phyloP scores from a whole-genome alignment of 306 rosid genomes.

The Hippophae gyantsensis region DNA sequence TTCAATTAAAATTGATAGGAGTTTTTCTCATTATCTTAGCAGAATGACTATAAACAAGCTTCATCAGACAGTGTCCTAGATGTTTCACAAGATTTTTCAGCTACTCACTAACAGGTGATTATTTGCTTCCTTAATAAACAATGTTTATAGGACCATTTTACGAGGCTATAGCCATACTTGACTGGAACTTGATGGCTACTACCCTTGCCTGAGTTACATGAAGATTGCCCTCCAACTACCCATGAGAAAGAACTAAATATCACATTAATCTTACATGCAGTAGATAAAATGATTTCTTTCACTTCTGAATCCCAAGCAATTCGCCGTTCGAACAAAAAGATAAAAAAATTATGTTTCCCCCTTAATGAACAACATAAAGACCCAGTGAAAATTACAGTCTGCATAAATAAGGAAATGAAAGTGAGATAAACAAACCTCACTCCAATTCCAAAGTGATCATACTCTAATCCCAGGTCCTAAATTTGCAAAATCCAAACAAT shows the following conservation, averaged over 20 bases:
- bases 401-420: background rate
- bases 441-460: background rate
- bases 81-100: slow-evolving; percentile 71
- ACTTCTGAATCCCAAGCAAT: background rate
- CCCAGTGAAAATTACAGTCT: background rate
- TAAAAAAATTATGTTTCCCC: background rate
- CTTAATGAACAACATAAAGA: background rate
- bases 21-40: slow-evolving; percentile 16
- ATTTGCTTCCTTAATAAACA: background rate
- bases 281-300: background rate
- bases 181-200: slow-evolving; percentile 46
- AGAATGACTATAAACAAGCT: slow-evolving; percentile 51
- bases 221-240: slow-evolving; percentile 65
- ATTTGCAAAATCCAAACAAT: no score
- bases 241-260: background rate
- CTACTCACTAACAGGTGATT: slow-evolving; percentile 62
- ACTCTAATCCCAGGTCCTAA: no score
- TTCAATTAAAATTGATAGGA: background rate
- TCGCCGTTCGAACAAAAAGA: background rate
- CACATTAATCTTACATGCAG: background rate
- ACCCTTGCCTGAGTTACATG: slow-evolving; percentile 73
- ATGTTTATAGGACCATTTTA: slow-evolving; percentile 37
- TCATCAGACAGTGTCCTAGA: slow-evolving; percentile 44
- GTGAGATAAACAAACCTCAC: background rate
- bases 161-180: slow-evolving; percentile 78